Evolutionary conservation across 768 basidiomycete genomes (phyloP), one percentile per base, ranked within the genome.

Genomic region (Tricholoma saponaceum): DNA sequence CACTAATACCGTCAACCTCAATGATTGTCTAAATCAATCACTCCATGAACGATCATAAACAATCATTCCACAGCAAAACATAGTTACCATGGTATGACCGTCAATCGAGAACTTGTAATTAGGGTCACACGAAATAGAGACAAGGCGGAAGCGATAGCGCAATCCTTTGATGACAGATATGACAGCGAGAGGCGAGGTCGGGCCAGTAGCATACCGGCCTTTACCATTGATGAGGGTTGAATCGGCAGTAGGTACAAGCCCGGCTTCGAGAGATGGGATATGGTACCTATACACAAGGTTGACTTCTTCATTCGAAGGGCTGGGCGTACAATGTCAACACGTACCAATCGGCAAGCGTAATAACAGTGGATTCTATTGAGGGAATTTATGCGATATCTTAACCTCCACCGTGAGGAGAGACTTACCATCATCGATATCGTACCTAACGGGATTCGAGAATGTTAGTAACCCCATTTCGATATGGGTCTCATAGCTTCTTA

Each of bases 131-230:
- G 72, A 70, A 53, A 74, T 71, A 63, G 35, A 66, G 44, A 81
- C 54, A 4, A 80, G 18, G 10, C 79, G 77, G 64, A 80, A 76
- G 20, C 79, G 75, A 58, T 79, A 79, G 7, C 76, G 64, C 28
- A 62, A 58, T 12, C 70, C 72, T 0, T 37, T 53, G 7, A 58
- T 35, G 41, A 80, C 74, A 49, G 68, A 63, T 41, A 70, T 70
- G 37, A 73, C 66, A 1, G 72, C 61, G 12, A 68, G 58, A 4
- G 64, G 25, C n/a, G 64, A 60, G 14, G 20, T 2, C 16, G 71
- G 71, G 0, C 74, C 73, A 6, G 67, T 67, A 12, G 54, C 14
- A 47, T 63, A 70, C 12, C 73, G 72, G 16, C 74, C 74, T 6
- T 66, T 59, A 0, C 74, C 74, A 50, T 75, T 75, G 41, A 75